Base-by-base conservation (phyloP, 2,329 filamentous ascomycete genomes). In the Pyrenochaeta sp. region DNA sequence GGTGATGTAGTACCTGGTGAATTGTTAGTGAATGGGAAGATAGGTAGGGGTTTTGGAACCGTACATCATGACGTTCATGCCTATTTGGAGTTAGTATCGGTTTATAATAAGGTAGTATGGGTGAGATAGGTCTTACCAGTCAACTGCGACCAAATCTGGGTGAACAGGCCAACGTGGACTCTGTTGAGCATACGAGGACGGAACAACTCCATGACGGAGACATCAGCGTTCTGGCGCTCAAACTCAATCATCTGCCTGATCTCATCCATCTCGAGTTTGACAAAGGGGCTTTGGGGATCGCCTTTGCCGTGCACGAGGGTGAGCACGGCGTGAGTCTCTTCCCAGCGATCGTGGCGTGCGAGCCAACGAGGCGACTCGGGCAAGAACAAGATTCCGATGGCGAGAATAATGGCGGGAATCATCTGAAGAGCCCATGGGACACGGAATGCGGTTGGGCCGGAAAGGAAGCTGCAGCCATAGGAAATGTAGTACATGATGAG, bases 181-280 rank as follows among this genome's bases (percentile, higher is more conserved):
- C 88, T 81, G 72, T 89, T 87, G 65, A 90, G 77, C 84, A 89
- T 89, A n/a, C 75, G 75, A 1, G 88, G 87, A 55, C 79, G 81
- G 72, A 94, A 81, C 1, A 94, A 79, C 63, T 93, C 88, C 2
- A 85, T 55, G 64, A 88, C 90, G 7, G 82, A 83, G 14, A 89
- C 86, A 53, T 90, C 80, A 10, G 83, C 75, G 63, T 89, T 87
- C 18, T 78, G 74, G 13, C 83, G 80, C 69, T 94, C 89, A 51
- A 92, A 88, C 36, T 89, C 85, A 58, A 87, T 82, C 68, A 85
- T 86, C 26, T 87, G 82, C 52, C 83, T 81, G 64, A 94, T 93
- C 53, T 92, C 88, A 14, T 83, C 74, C 65, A 88, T 74, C 66
- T 94, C 89, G 20, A 76, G 79, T 7, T 72, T 71, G 7, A 93